Evolutionary conservation across 352 stramenopile genomes (phyloP).

Genomic region (Pythium phragmiticola): DNA sequence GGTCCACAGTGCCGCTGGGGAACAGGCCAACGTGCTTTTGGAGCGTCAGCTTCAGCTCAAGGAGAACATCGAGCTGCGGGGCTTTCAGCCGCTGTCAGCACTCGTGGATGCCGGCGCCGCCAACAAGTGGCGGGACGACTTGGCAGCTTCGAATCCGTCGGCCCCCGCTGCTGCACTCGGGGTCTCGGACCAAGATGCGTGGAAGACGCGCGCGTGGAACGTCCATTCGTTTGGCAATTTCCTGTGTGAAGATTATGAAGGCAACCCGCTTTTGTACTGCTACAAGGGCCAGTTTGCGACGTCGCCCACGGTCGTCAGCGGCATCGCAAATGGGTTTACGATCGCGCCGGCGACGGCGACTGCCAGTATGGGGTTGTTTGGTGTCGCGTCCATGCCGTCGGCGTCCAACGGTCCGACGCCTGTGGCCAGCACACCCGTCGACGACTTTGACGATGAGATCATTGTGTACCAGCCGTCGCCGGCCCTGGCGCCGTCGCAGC

Average conservation of each 20-base stretch:
- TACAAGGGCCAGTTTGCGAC: constrained; percentile 42
- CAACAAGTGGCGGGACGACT: constrained; percentile 32
- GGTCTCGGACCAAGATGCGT: constrained; percentile 43
- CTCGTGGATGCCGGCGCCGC: constrained; percentile 25
- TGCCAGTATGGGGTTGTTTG: constrained; percentile 11
- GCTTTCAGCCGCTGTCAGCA: constrained; percentile 54
- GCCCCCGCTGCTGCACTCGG: constrained; percentile 9
- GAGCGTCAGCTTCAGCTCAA: constrained; percentile 59
- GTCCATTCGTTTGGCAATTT: constrained; percentile 56
- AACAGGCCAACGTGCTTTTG: constrained; percentile 25
- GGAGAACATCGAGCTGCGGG: constrained; percentile 70
- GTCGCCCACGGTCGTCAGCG: constrained; percentile 25
- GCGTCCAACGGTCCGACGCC: background rate
- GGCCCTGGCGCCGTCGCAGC: constrained; percentile 27
- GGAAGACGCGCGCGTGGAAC: constrained; percentile 61
- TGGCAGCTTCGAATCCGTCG: constrained; percentile 10
- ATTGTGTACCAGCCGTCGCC: constrained; percentile 80
- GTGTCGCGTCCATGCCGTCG: background rate
- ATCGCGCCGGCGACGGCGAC: background rate
- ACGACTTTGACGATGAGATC: constrained; percentile 84
- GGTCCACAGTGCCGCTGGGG: constrained; percentile 17
- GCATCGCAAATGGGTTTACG: constrained; percentile 23
- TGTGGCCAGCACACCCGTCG: constrained; percentile 20
- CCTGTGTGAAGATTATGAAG: constrained; percentile 59
- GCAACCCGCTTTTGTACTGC: constrained; percentile 55